A percentile compares a stretch with the other conserved stretches of the same genome.
Conservation (phyloP, 2,329 filamentous ascomycete species). For the Cryphonectria carpinicola region DNA sequence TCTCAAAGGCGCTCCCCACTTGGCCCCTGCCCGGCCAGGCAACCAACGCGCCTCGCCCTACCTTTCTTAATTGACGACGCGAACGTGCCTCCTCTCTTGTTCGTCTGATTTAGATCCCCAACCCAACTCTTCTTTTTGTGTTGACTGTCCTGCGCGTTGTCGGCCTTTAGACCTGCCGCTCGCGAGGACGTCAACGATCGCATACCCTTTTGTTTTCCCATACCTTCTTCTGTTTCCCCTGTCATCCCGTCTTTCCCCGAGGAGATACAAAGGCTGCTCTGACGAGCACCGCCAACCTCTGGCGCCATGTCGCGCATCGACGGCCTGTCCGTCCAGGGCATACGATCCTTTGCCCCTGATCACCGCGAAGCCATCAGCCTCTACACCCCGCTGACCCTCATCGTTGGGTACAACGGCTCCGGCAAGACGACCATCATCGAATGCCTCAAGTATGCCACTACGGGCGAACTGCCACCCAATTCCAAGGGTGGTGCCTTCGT, state of each 20-base stretch:
- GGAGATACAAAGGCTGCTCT: conserved; percentile 10
- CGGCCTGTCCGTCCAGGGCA: conserved; percentile 81
- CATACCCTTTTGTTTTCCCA: not conserved
- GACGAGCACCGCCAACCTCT: conserved; percentile 18
- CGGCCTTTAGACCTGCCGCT: not conserved
- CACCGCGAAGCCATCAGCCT: conserved; percentile 78
- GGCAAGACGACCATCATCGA: conserved; percentile 99
- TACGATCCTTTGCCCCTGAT: conserved; percentile 82
- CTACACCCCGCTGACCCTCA: conserved; percentile 87
- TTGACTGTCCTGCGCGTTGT: not conserved
- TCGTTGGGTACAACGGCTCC: conserved; percentile 96
- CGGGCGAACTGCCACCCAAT: conserved; percentile 90
- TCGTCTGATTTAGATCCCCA: not conserved
- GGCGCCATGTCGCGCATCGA: conserved; percentile 75
- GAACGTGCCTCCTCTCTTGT: not conserved
- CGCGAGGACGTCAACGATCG: not conserved
- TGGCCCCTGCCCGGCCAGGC: conserved; percentile 6
- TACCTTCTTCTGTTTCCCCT: not conserved
- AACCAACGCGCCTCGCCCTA: conserved; percentile 14
- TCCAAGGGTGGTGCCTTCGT: conserved; percentile 91
- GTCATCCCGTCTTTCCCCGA: too few relatives aligned
- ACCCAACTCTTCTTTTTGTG: not conserved
- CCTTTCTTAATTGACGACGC: conserved; percentile 15
- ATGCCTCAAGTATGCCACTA: conserved; percentile 96
- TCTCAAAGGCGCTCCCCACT: not conserved